Percentiles rank a stretch among this genome's conserved stretches.
Conservation (phyloP, 2,329 filamentous ascomycete genomes). For the Cercospora sojina region DNA sequence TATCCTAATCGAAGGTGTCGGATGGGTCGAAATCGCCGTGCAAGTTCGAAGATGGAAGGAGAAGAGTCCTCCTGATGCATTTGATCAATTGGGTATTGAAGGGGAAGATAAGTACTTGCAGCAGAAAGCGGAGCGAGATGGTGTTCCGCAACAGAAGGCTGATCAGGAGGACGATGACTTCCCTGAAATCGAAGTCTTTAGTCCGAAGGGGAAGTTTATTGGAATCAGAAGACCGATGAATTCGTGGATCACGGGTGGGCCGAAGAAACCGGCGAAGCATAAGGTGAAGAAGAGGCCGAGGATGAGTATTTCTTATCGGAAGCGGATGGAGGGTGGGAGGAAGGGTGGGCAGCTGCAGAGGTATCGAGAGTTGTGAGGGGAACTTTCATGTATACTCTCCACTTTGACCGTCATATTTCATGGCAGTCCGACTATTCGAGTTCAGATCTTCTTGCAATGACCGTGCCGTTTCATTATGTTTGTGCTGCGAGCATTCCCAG, state of each 20-base stretch:
- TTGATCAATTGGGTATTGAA: conserved; percentile 21
- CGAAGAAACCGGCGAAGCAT: conserved; percentile 52
- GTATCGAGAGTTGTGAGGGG: not conserved
- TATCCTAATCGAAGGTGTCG: conserved; percentile 85
- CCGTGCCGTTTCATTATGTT: no score
- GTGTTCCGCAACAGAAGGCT: not conserved
- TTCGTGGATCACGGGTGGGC: conserved; percentile 62
- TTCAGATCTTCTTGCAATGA: no score
- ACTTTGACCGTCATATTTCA: not conserved
- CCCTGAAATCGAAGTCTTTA: conserved; percentile 80
- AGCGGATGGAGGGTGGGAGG: conserved; percentile 47
- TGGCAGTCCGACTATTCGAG: no score
- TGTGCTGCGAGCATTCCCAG: no score
- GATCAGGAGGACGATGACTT: conserved; percentile 27
- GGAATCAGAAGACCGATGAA: conserved; percentile 66
- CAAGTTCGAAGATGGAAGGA: conserved; percentile 62
- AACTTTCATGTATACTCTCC: not conserved
- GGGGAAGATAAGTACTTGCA: not conserved
- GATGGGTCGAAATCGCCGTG: conserved; percentile 85
- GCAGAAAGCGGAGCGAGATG: not conserved
- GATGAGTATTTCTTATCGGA: conserved; percentile 56
- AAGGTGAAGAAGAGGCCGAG: conserved; percentile 60
- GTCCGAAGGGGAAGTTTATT: conserved; percentile 79
- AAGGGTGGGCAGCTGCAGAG: conserved; percentile 3
- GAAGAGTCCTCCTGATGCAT: conserved; percentile 25